Base-by-base conservation (phyloP, 768 basidiomycete species). In the Lactarius sanguifluus region DNA sequence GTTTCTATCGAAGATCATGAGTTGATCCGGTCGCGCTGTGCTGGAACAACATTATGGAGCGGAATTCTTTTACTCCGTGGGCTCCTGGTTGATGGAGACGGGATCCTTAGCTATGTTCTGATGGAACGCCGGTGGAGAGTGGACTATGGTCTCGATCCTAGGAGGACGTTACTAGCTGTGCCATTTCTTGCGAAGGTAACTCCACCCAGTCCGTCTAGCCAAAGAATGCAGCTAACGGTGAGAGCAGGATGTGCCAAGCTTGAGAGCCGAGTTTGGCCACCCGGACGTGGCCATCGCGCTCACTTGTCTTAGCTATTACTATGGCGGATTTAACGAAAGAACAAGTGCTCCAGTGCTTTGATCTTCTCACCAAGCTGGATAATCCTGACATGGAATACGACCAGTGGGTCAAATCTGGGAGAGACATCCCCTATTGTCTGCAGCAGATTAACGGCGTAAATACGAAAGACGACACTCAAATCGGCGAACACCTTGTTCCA, bases 301-400 rank as follows among this genome's bases (percentile, higher is more conserved):
- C 57, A 84, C 83, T 0, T 83, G 79, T 62, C 71, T 85, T 38
- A 76, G 76, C 1, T 84, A 84, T 61, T 83, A 84, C 60, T 84
- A 84, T 54, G 71, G 72, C 2, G 83, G 84, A n/a, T 9, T 74
- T 85, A 6, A 75, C 72, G 2, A 64, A 75, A 10, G 62, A 74
- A 2, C 81, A 85, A 58, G 64, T 85, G 6, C 70, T 68, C 28
- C 23, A 64, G 5, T 77, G 73, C 25, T 80, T 85, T 23, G 71
- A 77, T 25, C 70, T 77, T 16, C 74, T 85, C 28, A 62, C 75
- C 25, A 78, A 76, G 47, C 71, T 75, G 5, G 80, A 81, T 58
- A 80, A 83, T 69, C 82, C 81, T 0, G 66, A 69, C 0, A 41
- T 73, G 54, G 78, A 80, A 57, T 85, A 85, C 63, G 72, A 77